Evolutionary conservation across 208 protist genomes (phyloP).

Genomic region (Zelonia costaricensis): DNA sequence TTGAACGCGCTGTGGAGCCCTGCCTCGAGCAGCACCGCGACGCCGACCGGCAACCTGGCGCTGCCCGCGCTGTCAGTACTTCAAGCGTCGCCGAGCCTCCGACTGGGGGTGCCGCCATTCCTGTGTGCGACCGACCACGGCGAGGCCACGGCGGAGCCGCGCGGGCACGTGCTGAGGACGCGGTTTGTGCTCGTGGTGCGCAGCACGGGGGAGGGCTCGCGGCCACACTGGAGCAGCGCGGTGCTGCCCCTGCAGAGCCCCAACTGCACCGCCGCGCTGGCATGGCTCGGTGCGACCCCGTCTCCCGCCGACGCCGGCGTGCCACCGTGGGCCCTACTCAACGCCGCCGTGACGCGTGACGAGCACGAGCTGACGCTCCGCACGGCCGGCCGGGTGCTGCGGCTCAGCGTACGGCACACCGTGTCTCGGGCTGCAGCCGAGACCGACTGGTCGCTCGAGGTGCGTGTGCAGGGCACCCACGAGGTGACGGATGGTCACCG

Average conservation of each 20-base stretch:
- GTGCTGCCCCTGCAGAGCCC: constrained; percentile 11
- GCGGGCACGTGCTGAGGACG: no score
- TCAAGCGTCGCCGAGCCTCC: constrained; percentile 5
- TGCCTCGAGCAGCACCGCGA: not conserved
- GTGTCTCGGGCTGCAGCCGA: not conserved
- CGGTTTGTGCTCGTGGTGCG: no score
- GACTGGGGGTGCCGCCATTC: constrained; percentile 12
- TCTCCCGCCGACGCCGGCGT: no score
- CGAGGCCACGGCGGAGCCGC: no score
- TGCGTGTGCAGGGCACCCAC: constrained; percentile 11
- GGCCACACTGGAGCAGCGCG: constrained; percentile 6
- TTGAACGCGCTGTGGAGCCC: constrained; percentile 16
- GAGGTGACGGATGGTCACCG: not conserved
- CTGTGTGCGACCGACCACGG: not conserved
- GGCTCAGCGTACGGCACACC: constrained; percentile 3
- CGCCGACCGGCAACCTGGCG: not conserved
- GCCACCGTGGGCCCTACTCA: not conserved
- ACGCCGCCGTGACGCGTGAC: no score
- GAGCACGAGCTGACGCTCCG: constrained; percentile 4
- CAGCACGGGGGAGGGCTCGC: not conserved
- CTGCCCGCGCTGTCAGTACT: not conserved
- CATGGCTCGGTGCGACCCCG: constrained; percentile 8
- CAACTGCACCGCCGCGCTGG: constrained; percentile 8
- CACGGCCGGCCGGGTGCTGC: constrained; percentile 4
- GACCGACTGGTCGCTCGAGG: not conserved